Evolutionary conservation across 2,329 filamentous ascomycete species (phyloP), one percentile per base, ranked within the genome.

Genomic region (Penicillium corylophilum): DNA sequence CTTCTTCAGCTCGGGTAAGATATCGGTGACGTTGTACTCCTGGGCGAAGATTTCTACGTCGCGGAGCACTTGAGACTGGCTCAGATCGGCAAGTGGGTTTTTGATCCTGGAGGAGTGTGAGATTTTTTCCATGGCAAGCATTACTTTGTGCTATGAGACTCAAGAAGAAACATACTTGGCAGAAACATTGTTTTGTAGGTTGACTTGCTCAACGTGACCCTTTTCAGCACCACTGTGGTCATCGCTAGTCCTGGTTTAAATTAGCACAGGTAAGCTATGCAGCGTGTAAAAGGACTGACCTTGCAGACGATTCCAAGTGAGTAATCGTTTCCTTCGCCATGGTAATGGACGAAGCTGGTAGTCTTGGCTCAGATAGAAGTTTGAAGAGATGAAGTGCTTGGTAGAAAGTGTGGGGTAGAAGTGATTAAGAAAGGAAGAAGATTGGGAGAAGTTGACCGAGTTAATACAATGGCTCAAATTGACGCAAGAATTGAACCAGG

Each of bases 41-140:
- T 64, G 59, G 16, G 74, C 68, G 52, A 77, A 78, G 13, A 71
- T 64, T 28, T 73, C 71, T 12, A 78, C 75, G 57, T 76, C 70
- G 46, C 60, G 63, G 18, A 77, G 61, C 4, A 78, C 64, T 45
- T 70, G 65, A 13, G 57, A 53, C 2, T 69, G 66, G 6, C 69
- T 70, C 38, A 77, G 64, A 45, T 72, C 69, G 8, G 74, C 72
- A 4, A 78, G 65, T 41, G 76, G 75, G 43, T 78, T 78, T 49
- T 75, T 74, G 60, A 78, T 76, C 53, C 74, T 77, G 42, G 3
- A 10, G n/a, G 33, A 20, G 1, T 18, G 23, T 53, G 53, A 55
- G 47, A 38, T 15, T 5, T 8, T 40, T 29, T 16, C 20, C 13
- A 35, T 18, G 9, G n/a, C 16, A 31, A 28, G 12, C 1, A 28